These are phyloP conservation scores for Trichoderma sp. DNA, from an alignment of 2,329 filamentous ascomycete species.

Conservation along the genomic window DNA sequence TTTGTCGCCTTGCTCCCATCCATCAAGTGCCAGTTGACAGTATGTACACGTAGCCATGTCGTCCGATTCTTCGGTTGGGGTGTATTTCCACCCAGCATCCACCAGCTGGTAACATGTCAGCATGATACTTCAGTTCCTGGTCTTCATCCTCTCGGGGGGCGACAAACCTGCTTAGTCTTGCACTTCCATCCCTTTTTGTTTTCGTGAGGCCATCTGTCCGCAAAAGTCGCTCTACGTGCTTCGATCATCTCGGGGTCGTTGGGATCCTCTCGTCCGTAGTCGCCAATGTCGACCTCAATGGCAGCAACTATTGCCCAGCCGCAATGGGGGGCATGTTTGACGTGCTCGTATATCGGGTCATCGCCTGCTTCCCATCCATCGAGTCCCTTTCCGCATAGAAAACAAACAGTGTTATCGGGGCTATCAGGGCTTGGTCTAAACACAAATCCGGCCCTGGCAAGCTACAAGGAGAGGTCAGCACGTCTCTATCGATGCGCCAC, in stretches of 20 bases:
- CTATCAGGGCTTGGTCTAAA: conserved; percentile 73
- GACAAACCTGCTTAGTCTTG: conserved; percentile 76
- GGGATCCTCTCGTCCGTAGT: conserved; percentile 71
- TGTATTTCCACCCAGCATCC: conserved; percentile 92
- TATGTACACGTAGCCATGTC: conserved; percentile 92
- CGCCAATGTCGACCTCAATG: conserved; percentile 60
- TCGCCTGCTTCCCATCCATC: conserved; percentile 92
- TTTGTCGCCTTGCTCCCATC: conserved; percentile 91
- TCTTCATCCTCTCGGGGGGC: neutral
- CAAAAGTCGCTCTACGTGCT: conserved; percentile 81
- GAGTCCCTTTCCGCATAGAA: conserved; percentile 77
- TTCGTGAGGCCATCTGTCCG: conserved; percentile 85
- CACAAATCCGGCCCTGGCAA: conserved; percentile 89
- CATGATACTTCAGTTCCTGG: neutral
- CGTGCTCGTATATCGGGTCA: conserved; percentile 77
- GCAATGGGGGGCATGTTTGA: conserved; percentile 78
- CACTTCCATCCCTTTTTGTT: conserved; percentile 84
- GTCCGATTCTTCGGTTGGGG: conserved; percentile 75
- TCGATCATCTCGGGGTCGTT: conserved; percentile 67
- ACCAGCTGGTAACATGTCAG: conserved; percentile 61
- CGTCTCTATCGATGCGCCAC: neutral
- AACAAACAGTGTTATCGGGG: conserved; percentile 87
- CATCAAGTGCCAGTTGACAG: conserved; percentile 84
- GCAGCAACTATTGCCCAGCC: conserved; percentile 78
- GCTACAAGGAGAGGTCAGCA: conserved; percentile 49